Evolutionary conservation across 441 rosid genomes (phyloP).

Genomic region (Gossypium schwendimanii): DNA sequence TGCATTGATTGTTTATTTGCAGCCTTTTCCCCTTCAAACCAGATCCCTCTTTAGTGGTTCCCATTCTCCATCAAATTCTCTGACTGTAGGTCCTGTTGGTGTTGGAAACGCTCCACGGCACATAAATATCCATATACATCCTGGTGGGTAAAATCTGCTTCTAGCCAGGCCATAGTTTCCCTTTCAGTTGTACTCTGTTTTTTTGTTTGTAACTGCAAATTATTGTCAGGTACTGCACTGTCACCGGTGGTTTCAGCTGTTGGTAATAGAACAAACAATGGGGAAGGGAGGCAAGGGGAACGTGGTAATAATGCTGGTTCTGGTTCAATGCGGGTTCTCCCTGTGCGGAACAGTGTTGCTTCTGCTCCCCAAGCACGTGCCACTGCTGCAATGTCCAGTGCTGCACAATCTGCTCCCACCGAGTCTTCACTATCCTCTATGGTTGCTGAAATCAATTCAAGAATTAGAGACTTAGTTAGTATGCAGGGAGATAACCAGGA

Average conservation of each 20-base stretch:
- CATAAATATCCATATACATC: constrained; percentile 90
- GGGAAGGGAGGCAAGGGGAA: constrained; percentile 48
- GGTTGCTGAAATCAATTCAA: constrained; percentile 40
- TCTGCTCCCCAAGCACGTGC: constrained; percentile 43
- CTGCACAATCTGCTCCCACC: constrained; percentile 33
- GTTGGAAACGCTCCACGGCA: constrained; percentile 62
- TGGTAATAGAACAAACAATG: constrained; percentile 46
- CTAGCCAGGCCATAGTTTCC: not conserved
- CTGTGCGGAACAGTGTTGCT: constrained; percentile 44
- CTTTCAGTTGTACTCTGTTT: not conserved
- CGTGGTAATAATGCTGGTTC: constrained; percentile 33
- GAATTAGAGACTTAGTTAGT: constrained; percentile 34
- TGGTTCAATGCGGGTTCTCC: constrained; percentile 31
- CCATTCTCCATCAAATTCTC: constrained; percentile 43
- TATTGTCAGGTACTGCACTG: constrained; percentile 40
- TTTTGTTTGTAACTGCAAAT: not conserved
- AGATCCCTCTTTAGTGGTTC: constrained; percentile 62
- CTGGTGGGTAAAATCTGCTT: constrained; percentile 52
- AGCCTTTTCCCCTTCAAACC: constrained; percentile 89
- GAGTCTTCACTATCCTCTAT: constrained; percentile 33
- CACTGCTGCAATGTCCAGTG: constrained; percentile 29
- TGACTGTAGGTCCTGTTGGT: constrained; percentile 47
- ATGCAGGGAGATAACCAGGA: constrained; percentile 44
- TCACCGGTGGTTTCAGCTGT: constrained; percentile 51
- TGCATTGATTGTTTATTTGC: constrained; percentile 24